These are phyloP conservation scores for Dendrobium officinale DNA, from an alignment of 106 monocot species.

Conservation along the genomic window DNA sequence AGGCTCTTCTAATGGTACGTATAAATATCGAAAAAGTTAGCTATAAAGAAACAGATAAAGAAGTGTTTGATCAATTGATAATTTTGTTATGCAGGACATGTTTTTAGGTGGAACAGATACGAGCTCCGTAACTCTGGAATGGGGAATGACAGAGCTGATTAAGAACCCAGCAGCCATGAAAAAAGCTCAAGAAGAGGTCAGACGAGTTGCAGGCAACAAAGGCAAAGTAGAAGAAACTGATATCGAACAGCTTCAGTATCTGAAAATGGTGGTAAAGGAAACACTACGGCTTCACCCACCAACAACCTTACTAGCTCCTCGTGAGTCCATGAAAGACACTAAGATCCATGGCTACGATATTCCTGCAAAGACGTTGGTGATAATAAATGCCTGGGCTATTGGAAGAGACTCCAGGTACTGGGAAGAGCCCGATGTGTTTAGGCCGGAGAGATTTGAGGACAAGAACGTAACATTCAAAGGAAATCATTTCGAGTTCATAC, in stretches of 20 bases:
- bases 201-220: conserved; percentile 5
- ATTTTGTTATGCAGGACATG: not conserved
- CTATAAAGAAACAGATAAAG: too few species aligned
- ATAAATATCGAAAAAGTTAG: not conserved
- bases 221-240: conserved; percentile 12
- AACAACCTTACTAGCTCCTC: conserved; percentile 4
- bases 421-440: conserved; percentile 7
- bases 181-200: conserved; percentile 14
- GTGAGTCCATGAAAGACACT: conserved; percentile 5
- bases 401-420: conserved; percentile 5
- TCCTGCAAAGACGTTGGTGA: not conserved
- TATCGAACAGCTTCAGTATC: not conserved
- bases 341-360: conserved; percentile 11
- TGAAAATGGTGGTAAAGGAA: conserved; percentile 11
- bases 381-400: conserved; percentile 5
- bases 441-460: conserved; percentile 7
- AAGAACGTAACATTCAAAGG: not conserved
- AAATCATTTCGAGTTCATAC: conserved; percentile 9
- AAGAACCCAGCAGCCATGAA: conserved; percentile 4
- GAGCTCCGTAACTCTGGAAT: not conserved
- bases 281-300: conserved; percentile 9
- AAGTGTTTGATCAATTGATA: too few species aligned
- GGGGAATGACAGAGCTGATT: conserved; percentile 20
- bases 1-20: conserved; percentile 6
- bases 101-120: conserved; percentile 14